These are phyloP conservation scores for Ascoidea asiatica DNA, from an alignment of 805 yeast species.

Conservation along the genomic window DNA sequence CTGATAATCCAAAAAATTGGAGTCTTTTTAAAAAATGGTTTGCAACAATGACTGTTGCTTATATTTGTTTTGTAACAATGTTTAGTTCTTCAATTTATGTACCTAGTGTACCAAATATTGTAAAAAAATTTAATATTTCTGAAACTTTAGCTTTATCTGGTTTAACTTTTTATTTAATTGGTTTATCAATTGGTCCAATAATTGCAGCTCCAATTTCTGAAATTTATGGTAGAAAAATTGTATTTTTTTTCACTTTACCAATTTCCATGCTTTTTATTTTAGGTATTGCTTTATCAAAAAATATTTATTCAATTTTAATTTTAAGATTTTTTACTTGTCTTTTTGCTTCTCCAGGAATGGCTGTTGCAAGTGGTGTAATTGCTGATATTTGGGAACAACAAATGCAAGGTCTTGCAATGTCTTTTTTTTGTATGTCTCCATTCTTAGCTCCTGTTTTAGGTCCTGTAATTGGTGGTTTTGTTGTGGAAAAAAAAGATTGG, in stretches of 20 bases:
- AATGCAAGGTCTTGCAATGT: constrained; percentile 60
- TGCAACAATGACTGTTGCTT: constrained; percentile 50
- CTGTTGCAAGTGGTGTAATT: constrained; percentile 77
- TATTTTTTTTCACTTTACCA: constrained; percentile 47
- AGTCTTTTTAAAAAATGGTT: constrained; percentile 48
- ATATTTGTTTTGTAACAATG: constrained; percentile 53
- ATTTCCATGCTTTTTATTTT: constrained; percentile 56
- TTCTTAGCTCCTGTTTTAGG: constrained; percentile 72
- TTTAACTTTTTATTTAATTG: constrained; percentile 53
- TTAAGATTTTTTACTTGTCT: constrained; percentile 65
- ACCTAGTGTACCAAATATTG: constrained; percentile 45
- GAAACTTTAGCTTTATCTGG: constrained; percentile 55
- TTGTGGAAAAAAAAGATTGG: constrained; percentile 48
- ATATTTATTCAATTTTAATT: constrained; percentile 49
- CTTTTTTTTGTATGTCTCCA: constrained; percentile 67
- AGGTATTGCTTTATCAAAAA: constrained; percentile 56
- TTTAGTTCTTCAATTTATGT: constrained; percentile 67
- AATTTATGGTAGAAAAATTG: constrained; percentile 50
- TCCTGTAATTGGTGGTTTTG: constrained; percentile 64
- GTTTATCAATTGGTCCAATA: constrained; percentile 61
- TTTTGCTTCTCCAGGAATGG: constrained; percentile 69
- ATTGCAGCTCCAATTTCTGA: constrained; percentile 65
- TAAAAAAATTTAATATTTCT: constrained; percentile 32
- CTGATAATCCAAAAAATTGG: constrained; percentile 60
- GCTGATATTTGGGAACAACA: constrained; percentile 62